Conservation (phyloP, 2,329 filamentous ascomycete species). For the Blastomyces emzantsi region DNA sequence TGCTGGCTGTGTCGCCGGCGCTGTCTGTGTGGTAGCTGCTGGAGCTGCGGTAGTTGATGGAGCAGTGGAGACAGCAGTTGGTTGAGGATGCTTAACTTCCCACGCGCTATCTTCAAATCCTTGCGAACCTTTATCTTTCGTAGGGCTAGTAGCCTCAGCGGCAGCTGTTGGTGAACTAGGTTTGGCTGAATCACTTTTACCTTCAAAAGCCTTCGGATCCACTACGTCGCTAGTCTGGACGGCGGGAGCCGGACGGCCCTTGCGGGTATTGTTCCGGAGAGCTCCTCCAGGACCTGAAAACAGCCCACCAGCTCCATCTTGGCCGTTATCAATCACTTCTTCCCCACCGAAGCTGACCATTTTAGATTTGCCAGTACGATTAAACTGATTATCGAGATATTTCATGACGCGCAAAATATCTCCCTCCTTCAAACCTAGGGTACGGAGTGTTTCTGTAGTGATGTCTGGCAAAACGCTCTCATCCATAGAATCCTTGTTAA, state of each 20-base stretch:
- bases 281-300: conserved; percentile 91
- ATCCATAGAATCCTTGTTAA: conserved; percentile 87
- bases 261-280: conserved; percentile 87
- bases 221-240: conserved; percentile 78
- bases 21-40: conserved; percentile 34
- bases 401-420: conserved; percentile 96
- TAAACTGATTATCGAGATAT: conserved; percentile 69
- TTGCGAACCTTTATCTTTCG: conserved; percentile 42
- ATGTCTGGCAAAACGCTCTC: conserved; percentile 88
- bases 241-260: conserved; percentile 79
- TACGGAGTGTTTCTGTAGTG: conserved; percentile 70
- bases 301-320: conserved; percentile 56
- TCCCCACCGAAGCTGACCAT: conserved; percentile 46
- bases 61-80: conserved; percentile 30
- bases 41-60: conserved; percentile 25
- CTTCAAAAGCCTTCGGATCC: conserved; percentile 75
- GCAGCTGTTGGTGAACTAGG: conserved; percentile 36
- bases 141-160: conserved; percentile 37
- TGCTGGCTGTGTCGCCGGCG: conserved; percentile 31
- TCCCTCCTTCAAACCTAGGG: conserved; percentile 86
- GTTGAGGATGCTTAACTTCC: conserved; percentile 80
- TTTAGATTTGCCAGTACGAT: conserved; percentile 52
- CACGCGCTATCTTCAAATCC: conserved; percentile 97
- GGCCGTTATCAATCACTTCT: conserved; percentile 52
- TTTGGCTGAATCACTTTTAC: conserved; percentile 45